A percentile compares a stretch with the other conserved stretches of the same genome.
Conservation (phyloP, 2,329 filamentous ascomycete species). For the Colletotrichum karsti region DNA sequence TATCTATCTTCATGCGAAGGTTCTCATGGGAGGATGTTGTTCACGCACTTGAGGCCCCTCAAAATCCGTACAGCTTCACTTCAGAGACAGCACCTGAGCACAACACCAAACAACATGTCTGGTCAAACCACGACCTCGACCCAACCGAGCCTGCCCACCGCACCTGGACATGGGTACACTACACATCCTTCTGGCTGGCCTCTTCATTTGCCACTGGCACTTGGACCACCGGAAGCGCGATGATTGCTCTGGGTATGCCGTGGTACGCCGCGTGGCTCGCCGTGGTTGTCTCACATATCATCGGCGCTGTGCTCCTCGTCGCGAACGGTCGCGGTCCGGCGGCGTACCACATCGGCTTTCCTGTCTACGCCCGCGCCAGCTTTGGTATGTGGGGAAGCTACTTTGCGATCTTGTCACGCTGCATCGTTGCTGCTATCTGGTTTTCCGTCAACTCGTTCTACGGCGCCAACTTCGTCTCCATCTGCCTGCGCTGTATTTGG, state of each 20-base stretch:
- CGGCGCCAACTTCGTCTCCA: constrained; percentile 32
- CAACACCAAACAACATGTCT: neutral
- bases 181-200: neutral
- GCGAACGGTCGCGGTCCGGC: neutral
- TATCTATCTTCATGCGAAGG: neutral
- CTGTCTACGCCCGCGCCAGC: neutral
- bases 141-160: neutral
- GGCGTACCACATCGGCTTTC: neutral
- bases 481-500: constrained; percentile 37
- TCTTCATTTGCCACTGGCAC: neutral
- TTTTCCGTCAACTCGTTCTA: constrained; percentile 1
- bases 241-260: neutral
- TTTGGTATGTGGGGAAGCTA: constrained; percentile 8
- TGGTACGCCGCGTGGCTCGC: neutral
- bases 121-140: neutral
- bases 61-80: neutral
- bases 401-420: constrained; percentile 3
- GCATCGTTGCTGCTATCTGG: constrained; percentile 3
- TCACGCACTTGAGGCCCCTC: neutral
- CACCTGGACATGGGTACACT: neutral
- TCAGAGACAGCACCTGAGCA: neutral
- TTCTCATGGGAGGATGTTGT: neutral
- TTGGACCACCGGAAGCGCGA: neutral
- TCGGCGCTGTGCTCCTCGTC: neutral
- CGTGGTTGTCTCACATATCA: neutral